Percentiles rank a stretch among this genome's conserved stretches.
Evolutionary conservation across 768 basidiomycete species (phyloP).

Genomic region (Pleurotus pulmonarius): DNA sequence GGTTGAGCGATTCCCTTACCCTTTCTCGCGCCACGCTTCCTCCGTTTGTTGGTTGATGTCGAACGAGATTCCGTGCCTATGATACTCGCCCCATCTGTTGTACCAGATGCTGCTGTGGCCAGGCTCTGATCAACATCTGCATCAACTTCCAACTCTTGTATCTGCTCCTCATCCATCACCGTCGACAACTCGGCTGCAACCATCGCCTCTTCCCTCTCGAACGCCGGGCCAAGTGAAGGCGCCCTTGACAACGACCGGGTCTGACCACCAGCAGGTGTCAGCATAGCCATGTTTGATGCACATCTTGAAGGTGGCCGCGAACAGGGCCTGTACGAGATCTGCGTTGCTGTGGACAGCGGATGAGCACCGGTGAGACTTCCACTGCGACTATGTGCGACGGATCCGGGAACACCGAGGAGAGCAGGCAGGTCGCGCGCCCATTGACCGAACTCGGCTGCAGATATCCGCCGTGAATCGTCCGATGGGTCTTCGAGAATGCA

Average conservation of each 20-base stretch:
- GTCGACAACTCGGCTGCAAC: constrained; percentile 46
- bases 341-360: constrained; percentile 56
- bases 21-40: constrained; percentile 84
- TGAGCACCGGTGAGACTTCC: constrained; percentile 63
- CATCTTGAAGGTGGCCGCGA: constrained; percentile 58
- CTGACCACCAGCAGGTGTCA: constrained; percentile 46
- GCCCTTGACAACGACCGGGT: constrained; percentile 60
- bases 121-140: constrained; percentile 22
- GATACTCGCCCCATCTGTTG: neutral
- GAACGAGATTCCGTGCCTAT: constrained; percentile 47
- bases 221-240: constrained; percentile 54
- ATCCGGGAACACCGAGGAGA: constrained; percentile 48
- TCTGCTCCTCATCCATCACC: constrained; percentile 50
- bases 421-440: constrained; percentile 85
- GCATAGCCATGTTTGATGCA: constrained; percentile 33
- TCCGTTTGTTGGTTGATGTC: constrained; percentile 71
- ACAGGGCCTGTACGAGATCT: constrained; percentile 66
- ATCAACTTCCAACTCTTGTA: constrained; percentile 30
- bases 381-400: constrained; percentile 55
- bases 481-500: constrained; percentile 66
- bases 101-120: constrained; percentile 3
- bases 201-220: constrained; percentile 39
- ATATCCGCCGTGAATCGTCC: constrained; percentile 64
- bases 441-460: constrained; percentile 78
- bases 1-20: constrained; percentile 53